Evolutionary conservation across 768 basidiomycete species (phyloP).

Genomic region (Rubroboletus satanas): DNA sequence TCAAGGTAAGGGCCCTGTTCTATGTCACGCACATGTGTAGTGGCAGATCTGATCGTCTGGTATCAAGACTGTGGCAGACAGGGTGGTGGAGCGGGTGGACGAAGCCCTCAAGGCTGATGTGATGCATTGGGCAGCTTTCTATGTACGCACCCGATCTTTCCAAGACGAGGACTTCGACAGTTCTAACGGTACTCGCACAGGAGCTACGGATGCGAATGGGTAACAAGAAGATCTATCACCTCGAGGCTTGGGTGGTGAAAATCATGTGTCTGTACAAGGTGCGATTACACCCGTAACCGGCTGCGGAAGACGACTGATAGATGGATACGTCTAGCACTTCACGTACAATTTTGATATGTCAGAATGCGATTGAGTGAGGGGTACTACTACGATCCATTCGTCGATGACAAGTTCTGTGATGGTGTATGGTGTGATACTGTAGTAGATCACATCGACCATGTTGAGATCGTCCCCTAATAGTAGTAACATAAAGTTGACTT

Average conservation of each 20-base stretch:
- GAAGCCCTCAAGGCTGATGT: conserved; percentile 88
- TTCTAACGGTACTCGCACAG: conserved; percentile 37
- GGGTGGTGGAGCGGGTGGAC: conserved; percentile 83
- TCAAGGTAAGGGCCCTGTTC: conserved; percentile 60
- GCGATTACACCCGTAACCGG: background rate
- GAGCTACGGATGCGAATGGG: conserved; percentile 96
- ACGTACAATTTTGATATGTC: conserved; percentile 34
- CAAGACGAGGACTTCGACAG: background rate
- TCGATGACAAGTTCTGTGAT: background rate
- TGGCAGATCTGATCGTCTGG: conserved; percentile 2
- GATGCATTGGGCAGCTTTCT: conserved; percentile 97
- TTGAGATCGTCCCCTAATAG: background rate
- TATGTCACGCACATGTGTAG: background rate
- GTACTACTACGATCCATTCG: background rate
- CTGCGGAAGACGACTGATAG: background rate
- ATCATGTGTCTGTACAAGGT: conserved; percentile 92
- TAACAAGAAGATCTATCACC: conserved; percentile 90
- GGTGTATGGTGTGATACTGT: background rate
- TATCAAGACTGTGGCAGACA: conserved; percentile 84
- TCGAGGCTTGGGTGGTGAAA: conserved; percentile 97
- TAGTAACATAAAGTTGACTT: conserved; percentile 2
- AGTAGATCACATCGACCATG: background rate
- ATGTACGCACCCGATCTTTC: conserved; percentile 49
- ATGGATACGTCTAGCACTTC: conserved; percentile 23
- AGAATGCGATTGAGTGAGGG: conserved; percentile 27